Evolutionary conservation across 2,329 filamentous ascomycete genomes (phyloP), one percentile per base, ranked within the genome.

Genomic region (Calonectria honghensis): DNA sequence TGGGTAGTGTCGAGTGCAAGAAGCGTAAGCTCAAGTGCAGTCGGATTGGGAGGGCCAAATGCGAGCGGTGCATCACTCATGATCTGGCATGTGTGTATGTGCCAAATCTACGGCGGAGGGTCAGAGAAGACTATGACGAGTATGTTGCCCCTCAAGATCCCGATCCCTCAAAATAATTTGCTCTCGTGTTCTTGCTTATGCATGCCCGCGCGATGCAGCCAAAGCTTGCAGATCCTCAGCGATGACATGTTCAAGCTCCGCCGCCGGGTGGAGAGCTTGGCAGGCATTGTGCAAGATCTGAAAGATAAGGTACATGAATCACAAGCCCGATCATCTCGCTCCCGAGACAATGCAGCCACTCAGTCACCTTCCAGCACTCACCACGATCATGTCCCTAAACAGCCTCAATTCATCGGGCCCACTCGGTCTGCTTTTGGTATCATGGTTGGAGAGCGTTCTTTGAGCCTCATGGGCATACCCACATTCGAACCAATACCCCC

Each of bases 1-100:
- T 18, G n/a, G 51, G 11, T 37, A 83, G 84, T 39, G 82, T 86
- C 65, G 84, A 86, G 31, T 87, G 85, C 74, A 86, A 86, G 72
- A 85, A 83, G 48, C 77, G 84, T 27, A 87, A 87, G 72, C 83
- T 87, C 68, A 87, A 87, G 72, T 87, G 86, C 75, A 79, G 84
- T 39, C 81, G 80, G 1, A 72, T 73, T 0, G 77, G 77, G 4
- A 76, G 81, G 31, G 72, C 71, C 0, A 75, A 66, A 20, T 85
- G 84, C 52, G 79, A 84, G 72, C 73, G 84, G 50, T 85, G 84
- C 31, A 75, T 80, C 18, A 68, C 74, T 10, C 77, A 79, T 52
- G 81, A 81, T 0, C 68, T 81, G 13, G 65, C 68, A 0, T 85
- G 83, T 45, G 75, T 80, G 16, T 82, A 82, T 52, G 78, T 72